phyloP scores from a whole-genome alignment of 331 rosid species.

The Prunus yedoensis region DNA sequence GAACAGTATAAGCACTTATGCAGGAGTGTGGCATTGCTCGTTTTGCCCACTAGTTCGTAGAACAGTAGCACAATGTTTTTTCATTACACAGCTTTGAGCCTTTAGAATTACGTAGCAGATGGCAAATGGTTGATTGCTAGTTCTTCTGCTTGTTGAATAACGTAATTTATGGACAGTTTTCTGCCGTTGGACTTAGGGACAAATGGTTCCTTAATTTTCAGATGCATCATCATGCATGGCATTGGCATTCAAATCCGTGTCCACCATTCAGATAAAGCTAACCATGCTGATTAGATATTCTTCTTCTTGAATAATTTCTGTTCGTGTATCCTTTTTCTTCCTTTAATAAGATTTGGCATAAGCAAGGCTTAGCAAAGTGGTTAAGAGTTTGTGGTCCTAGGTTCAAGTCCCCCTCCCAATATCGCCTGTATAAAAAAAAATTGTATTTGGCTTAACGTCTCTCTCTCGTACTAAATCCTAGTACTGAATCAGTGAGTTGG shows the following conservation, averaged over 20 bases:
- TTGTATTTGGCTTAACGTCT: no score
- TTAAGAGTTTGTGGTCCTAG: no score
- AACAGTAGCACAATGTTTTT: neutral
- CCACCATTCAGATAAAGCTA: neutral
- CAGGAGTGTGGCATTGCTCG: neutral
- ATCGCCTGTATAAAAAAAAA: no score
- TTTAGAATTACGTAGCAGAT: neutral
- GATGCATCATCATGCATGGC: neutral
- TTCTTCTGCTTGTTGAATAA: conserved; percentile 19
- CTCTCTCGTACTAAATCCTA: no score
- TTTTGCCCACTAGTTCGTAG: neutral
- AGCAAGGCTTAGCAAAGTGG: no score
- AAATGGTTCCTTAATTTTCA: neutral
- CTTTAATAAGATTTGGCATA: neutral
- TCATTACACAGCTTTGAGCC: neutral
- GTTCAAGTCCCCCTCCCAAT: no score
- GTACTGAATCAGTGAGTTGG: no score
- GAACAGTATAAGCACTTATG: neutral
- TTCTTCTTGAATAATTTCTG: neutral
- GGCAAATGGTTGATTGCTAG: neutral
- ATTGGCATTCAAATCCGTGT: neutral
- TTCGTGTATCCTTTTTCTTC: neutral
- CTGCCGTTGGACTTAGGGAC: neutral
- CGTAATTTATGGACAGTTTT: conserved; percentile 10
- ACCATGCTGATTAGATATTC: no score